These are phyloP conservation scores for Malbranchea zuffiana DNA, from an alignment of 2,329 filamentous ascomycete genomes.

Conservation along the genomic window DNA sequence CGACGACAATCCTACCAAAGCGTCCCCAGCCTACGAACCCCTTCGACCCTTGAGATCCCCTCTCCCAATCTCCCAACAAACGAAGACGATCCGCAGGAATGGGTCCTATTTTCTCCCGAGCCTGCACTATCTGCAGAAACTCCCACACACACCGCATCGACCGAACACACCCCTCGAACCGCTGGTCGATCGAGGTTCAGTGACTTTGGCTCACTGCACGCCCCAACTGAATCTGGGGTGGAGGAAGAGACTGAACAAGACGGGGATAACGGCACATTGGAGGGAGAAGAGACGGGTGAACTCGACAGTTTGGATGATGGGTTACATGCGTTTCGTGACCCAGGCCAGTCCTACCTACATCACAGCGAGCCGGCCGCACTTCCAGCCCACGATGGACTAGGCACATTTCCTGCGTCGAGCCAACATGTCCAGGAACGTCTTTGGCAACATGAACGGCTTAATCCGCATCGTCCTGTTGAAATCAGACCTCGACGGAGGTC, in stretches of 20 bases:
- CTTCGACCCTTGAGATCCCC: constrained; percentile 18
- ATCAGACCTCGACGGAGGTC: constrained; percentile 42
- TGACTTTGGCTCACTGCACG: constrained; percentile 64
- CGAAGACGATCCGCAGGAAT: constrained; percentile 72
- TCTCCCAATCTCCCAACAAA: constrained; percentile 28
- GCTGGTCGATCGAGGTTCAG: constrained; percentile 63
- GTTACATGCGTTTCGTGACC: constrained; percentile 72
- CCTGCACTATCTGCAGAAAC: constrained; percentile 46
- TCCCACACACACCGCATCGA: constrained; percentile 57
- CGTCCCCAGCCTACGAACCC: constrained; percentile 5
- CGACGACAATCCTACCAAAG: constrained; percentile 7
- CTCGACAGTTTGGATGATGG: constrained; percentile 90
- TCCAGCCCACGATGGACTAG: constrained; percentile 85
- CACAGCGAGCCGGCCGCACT: constrained; percentile 58
- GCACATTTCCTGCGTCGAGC: constrained; percentile 62
- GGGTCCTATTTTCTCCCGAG: constrained; percentile 80
- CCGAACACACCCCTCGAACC: constrained; percentile 52
- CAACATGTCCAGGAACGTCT: constrained; percentile 65
- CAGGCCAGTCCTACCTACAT: constrained; percentile 23
- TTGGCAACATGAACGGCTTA: constrained; percentile 80
- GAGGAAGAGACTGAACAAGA: constrained; percentile 43
- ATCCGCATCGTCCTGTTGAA: constrained; percentile 52
- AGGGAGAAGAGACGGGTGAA: constrained; percentile 58
- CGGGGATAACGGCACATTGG: constrained; percentile 41
- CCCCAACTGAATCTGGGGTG: constrained; percentile 36